Conservation (phyloP, 805 yeast species). For the Jamesozyma piceae region DNA sequence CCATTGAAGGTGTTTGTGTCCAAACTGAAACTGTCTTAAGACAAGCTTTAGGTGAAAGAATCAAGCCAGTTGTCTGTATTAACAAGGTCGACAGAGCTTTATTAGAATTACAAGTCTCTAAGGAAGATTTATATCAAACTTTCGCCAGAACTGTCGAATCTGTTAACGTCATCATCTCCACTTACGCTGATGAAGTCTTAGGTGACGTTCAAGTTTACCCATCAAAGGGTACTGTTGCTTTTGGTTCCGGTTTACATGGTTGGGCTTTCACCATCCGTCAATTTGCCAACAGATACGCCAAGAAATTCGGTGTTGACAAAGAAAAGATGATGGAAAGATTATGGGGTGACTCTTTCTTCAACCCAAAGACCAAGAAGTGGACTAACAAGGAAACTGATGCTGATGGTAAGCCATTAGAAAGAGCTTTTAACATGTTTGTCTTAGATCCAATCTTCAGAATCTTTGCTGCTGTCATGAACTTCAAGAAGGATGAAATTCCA, state of each 20-base stretch:
- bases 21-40: slow-evolving; percentile 99
- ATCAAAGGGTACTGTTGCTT: slow-evolving; percentile 97
- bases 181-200: slow-evolving; percentile 79
- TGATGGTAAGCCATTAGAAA: slow-evolving; percentile 88
- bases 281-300: slow-evolving; percentile 94
- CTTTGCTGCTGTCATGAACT: slow-evolving; percentile 95
- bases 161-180: slow-evolving; percentile 94
- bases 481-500: slow-evolving; percentile 96
- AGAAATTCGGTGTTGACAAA: slow-evolving; percentile 99
- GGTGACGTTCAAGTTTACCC: slow-evolving; percentile 99
- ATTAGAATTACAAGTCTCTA: slow-evolving; percentile 95
- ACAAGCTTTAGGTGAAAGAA: slow-evolving; percentile 98
- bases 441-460: slow-evolving; percentile 98
- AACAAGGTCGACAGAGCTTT: slow-evolving; percentile 99
- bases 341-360: slow-evolving; percentile 99
- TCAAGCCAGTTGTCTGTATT: slow-evolving; percentile 95
- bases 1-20: slow-evolving; percentile 99
- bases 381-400: slow-evolving; percentile 92
- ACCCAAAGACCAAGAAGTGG: slow-evolving; percentile 99
- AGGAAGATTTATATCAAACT: slow-evolving; percentile 98
- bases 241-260: slow-evolving; percentile 99
- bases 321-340: slow-evolving; percentile 96
- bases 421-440: slow-evolving; percentile 99
- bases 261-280: slow-evolving; percentile 99
- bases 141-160: slow-evolving; percentile 98